Conservation (phyloP, 768 basidiomycete genomes). For the Phanerodontia chrysosporium region DNA sequence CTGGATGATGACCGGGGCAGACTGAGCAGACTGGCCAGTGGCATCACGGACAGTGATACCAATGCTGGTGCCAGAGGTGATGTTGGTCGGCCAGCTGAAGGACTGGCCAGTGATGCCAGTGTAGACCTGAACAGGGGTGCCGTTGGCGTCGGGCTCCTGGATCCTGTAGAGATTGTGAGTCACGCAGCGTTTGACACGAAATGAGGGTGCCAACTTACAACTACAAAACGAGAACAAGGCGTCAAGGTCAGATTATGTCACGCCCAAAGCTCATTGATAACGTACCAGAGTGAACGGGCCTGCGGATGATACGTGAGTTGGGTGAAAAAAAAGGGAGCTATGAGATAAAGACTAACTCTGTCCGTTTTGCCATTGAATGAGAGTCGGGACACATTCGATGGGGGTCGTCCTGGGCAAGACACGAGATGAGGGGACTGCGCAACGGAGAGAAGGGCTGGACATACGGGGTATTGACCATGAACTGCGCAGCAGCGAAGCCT, state of each 20-base stretch:
- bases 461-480: constrained; percentile 70
- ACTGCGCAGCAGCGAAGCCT: constrained; percentile 41
- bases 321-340: background rate
- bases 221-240: constrained; percentile 21
- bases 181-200: background rate
- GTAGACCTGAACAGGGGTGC: constrained; percentile 43
- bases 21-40: constrained; percentile 45
- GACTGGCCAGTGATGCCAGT: constrained; percentile 34
- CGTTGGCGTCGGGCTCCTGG: constrained; percentile 41
- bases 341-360: constrained; percentile 29
- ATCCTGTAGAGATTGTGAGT: constrained; percentile 36
- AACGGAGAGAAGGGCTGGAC: constrained; percentile 23
- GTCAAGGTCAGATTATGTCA: background rate
- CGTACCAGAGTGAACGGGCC: constrained; percentile 66
- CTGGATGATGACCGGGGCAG: constrained; percentile 48
- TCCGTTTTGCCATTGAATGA: constrained; percentile 54
- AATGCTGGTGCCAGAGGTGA: constrained; percentile 44
- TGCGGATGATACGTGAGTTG: constrained; percentile 24
- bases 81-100: constrained; percentile 54
- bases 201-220: background rate
- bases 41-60: constrained; percentile 60
- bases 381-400: constrained; percentile 48
- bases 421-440: background rate
- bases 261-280: too few relatives aligned
- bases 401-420: constrained; percentile 35